Conservation (phyloP, 331 rosid genomes). For the Phaseolus coccineus region DNA sequence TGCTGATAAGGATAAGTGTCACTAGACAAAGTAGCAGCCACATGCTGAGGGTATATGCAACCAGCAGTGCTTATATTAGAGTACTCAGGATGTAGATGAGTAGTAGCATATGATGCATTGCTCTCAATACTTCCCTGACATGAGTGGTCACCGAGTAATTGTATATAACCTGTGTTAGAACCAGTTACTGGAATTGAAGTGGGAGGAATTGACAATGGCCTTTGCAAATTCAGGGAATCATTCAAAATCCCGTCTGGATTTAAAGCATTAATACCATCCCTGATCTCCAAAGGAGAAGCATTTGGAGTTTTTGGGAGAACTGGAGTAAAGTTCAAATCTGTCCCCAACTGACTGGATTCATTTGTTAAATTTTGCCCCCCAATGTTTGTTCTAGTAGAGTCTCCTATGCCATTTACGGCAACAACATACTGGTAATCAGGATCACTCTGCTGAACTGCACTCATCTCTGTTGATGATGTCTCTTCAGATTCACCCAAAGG, state of each 20-base stretch:
- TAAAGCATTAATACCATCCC: conserved; percentile 50
- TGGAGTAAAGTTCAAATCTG: conserved; percentile 45
- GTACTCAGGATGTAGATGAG: conserved; percentile 51
- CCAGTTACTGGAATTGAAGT: conserved; percentile 50
- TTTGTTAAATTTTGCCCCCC: conserved; percentile 50
- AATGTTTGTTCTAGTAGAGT: conserved; percentile 50
- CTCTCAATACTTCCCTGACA: conserved; percentile 56
- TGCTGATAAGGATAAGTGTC: conserved; percentile 36
- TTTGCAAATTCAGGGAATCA: conserved; percentile 48
- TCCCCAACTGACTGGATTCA: conserved; percentile 59
- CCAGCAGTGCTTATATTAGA: conserved; percentile 41
- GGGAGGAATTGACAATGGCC: conserved; percentile 51
- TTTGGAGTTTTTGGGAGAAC: conserved; percentile 22
- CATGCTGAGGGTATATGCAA: conserved; percentile 44
- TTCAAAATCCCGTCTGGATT: conserved; percentile 51
- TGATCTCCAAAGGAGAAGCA: conserved; percentile 48
- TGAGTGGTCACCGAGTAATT: conserved; percentile 54
- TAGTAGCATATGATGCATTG: conserved; percentile 51
- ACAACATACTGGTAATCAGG: conserved; percentile 77
- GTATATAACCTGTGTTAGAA: conserved; percentile 51
- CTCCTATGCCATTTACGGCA: conserved; percentile 73
- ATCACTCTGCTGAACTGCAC: conserved; percentile 50
- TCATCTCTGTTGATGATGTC: conserved; percentile 54
- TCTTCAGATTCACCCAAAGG: conserved; percentile 71
- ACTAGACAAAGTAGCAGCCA: conserved; percentile 34